Evolutionary conservation across 306 rosid species (phyloP).

Genomic region (Quercus parvula): DNA sequence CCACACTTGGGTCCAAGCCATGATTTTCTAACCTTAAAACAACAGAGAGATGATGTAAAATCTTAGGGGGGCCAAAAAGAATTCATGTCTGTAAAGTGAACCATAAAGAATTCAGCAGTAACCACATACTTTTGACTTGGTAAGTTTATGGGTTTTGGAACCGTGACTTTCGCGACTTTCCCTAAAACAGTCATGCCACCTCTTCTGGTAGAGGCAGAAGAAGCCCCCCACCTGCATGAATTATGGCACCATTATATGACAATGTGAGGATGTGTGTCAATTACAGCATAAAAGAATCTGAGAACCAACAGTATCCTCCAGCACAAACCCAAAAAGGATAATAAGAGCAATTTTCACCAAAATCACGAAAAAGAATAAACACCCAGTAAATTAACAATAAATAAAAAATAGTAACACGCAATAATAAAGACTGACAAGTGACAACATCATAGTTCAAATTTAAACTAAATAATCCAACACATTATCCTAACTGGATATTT

Average conservation of each 20-base stretch:
- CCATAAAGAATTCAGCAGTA: slow-evolving; percentile 11
- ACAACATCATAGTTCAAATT: not conserved
- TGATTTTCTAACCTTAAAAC: slow-evolving; percentile 91
- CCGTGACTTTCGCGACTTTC: slow-evolving; percentile 53
- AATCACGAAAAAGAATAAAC: not conserved
- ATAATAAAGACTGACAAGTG: not conserved
- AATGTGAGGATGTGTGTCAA: not conserved
- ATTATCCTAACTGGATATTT: not conserved
- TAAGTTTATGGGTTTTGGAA: slow-evolving; percentile 90
- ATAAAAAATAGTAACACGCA: not conserved
- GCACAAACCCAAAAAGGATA: not conserved
- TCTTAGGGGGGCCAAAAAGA: slow-evolving; percentile 26
- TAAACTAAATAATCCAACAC: not conserved
- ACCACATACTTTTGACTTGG: slow-evolving; percentile 89
- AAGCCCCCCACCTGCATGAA: slow-evolving; percentile 68
- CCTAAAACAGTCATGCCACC: slow-evolving; percentile 93
- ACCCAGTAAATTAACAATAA: not conserved
- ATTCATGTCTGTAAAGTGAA: slow-evolving; percentile 9
- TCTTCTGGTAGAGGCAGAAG: slow-evolving; percentile 71
- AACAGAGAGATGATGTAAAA: slow-evolving; percentile 19
- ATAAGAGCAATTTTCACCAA: not conserved
- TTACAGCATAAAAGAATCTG: not conserved
- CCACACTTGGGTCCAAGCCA: slow-evolving; percentile 87
- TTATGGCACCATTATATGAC: not conserved
- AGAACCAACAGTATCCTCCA: not conserved